These are phyloP conservation scores for Colletotrichum destructivum DNA, from an alignment of 2,329 filamentous ascomycete species.

Conservation along the genomic window DNA sequence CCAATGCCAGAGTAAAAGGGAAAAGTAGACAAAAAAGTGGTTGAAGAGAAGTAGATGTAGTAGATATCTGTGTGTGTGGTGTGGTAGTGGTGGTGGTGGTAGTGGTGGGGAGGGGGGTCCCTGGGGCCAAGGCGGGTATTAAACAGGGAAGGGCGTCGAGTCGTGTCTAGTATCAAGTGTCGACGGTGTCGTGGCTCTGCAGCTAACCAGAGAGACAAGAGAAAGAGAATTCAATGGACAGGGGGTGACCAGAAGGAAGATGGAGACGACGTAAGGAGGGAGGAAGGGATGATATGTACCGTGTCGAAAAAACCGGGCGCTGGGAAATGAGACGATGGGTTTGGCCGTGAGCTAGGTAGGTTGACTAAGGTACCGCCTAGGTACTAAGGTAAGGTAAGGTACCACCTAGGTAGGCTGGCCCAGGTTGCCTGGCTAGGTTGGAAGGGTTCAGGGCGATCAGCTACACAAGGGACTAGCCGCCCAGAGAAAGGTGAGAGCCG, in stretches of 20 bases:
- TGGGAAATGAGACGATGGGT: slow-evolving; percentile 37
- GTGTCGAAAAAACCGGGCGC: slow-evolving; percentile 32
- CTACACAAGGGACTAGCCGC: slow-evolving; percentile 22
- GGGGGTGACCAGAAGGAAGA: background rate
- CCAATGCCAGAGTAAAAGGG: background rate
- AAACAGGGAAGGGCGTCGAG: slow-evolving; percentile 31
- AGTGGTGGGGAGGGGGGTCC: slow-evolving; percentile 17
- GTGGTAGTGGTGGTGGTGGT: too few relatives aligned
- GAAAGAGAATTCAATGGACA: slow-evolving; percentile 15
- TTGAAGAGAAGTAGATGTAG: background rate
- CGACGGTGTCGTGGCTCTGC: slow-evolving; percentile 4
- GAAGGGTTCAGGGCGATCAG: slow-evolving; percentile 21
- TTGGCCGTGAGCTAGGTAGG: background rate
- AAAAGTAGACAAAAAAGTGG: background rate
- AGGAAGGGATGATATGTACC: slow-evolving; percentile 35
- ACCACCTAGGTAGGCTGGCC: too few relatives aligned
- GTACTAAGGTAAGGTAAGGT: too few relatives aligned
- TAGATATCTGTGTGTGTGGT: background rate
- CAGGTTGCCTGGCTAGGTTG: slow-evolving; percentile 1
- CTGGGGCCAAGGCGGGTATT: slow-evolving; percentile 35
- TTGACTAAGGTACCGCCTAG: too few relatives aligned
- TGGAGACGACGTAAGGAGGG: background rate
- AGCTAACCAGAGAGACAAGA: slow-evolving; percentile 5
- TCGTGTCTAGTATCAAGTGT: background rate
- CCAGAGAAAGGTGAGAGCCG: slow-evolving; percentile 9